Evolutionary conservation across 2,329 filamentous ascomycete genomes (phyloP).

Genomic region (Alternaria metachromatica): DNA sequence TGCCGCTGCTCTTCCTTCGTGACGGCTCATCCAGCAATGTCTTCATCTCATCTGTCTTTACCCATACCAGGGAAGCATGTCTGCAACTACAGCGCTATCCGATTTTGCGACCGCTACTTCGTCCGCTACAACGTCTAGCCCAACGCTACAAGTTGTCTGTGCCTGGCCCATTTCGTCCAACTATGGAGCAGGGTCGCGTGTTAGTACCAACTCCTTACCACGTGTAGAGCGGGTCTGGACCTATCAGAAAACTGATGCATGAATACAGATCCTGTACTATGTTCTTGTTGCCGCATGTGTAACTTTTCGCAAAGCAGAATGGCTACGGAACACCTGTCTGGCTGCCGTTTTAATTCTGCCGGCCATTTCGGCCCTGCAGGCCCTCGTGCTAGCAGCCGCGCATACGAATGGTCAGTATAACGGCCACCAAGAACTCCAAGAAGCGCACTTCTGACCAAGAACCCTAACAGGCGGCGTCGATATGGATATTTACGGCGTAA

Average conservation of each 20-base stretch:
- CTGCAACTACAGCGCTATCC: conserved; percentile 36
- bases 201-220: conserved; percentile 46
- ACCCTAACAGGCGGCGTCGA: conserved; percentile 63
- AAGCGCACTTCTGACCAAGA: conserved; percentile 15
- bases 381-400: conserved; percentile 64
- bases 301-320: conserved; percentile 67
- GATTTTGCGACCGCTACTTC: conserved; percentile 15
- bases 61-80: conserved; percentile 47
- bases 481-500: conserved; percentile 68
- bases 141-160: conserved; percentile 57
- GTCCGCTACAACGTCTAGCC: conserved; percentile 16
- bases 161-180: conserved; percentile 65
- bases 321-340: conserved; percentile 68
- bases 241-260: conserved; percentile 50
- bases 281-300: conserved; percentile 66
- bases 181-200: conserved; percentile 62
- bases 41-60: conserved; percentile 8
- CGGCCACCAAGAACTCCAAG: conserved; percentile 5
- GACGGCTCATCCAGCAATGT: conserved; percentile 11
- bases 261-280: conserved; percentile 55
- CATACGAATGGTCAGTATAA: conserved; percentile 63
- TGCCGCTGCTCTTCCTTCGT: conserved; percentile 2
- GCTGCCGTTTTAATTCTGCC: conserved; percentile 67
- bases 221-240: background rate
- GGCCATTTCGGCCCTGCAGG: conserved; percentile 69